Conservation (phyloP, 2,329 filamentous ascomycete species). For the Colletotrichum sp. region DNA sequence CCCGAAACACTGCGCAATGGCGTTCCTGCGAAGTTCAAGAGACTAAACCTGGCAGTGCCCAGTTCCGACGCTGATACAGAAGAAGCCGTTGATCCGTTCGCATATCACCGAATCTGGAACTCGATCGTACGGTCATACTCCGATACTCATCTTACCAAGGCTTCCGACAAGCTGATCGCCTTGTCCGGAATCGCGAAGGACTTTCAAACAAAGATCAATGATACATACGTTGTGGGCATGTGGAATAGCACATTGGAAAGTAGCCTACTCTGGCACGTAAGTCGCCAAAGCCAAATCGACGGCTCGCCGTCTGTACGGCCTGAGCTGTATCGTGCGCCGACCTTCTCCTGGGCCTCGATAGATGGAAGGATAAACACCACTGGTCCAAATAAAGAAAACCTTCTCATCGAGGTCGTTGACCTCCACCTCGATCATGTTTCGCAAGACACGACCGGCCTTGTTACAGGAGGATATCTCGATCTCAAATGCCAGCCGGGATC, state of each 20-base stretch:
- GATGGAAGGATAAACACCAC: fast-evolving
- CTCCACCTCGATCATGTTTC: not conserved
- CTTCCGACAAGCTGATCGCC: not conserved
- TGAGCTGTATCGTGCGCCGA: not conserved
- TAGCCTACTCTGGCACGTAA: not conserved
- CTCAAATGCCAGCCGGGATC: not conserved
- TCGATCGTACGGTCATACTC: not conserved
- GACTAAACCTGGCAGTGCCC: not conserved
- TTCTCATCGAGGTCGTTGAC: not conserved
- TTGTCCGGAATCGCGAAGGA: not conserved
- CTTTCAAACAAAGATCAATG: not conserved
- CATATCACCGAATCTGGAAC: not conserved
- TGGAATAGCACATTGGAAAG: not conserved
- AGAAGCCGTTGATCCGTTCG: not conserved
- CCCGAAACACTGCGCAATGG: not conserved
- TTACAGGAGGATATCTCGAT: not conserved
- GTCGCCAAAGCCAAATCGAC: not conserved
- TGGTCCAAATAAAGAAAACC: not conserved
- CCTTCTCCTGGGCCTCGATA: not conserved
- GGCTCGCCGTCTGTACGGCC: not conserved
- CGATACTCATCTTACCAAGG: not conserved
- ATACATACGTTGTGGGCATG: not conserved
- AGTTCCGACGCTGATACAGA: not conserved
- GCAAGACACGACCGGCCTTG: not conserved
- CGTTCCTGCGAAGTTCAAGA: not conserved